Base-by-base conservation (phyloP, 179 eudicot species). In the Camellia oleifera region DNA sequence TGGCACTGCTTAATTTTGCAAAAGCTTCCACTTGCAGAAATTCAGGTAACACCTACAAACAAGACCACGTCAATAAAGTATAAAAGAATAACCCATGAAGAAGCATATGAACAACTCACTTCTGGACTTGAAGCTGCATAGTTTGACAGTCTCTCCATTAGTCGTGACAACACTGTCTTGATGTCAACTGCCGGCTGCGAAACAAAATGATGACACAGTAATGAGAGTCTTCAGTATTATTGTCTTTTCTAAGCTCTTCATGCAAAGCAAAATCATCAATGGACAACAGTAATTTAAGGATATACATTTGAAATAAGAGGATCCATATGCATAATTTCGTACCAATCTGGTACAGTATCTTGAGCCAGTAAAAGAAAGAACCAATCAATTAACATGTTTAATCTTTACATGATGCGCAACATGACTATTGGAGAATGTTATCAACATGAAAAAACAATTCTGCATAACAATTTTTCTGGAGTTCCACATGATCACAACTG, bases 1-100 rank as follows among this genome's bases (percentile, higher is more conserved):
- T 96, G 80, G 99, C 97, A 86, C 82, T 91, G 88, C 93, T 94
- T 78, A 96, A 84, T 88, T 92, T 96, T 63, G 92, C 78, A 91
- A 96, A 96, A 83, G 99, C 99, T 86, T 96, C 99, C 78, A 94
- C 99, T 90, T 92, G 98, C 81, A 96, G 86, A 78, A 96, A 92
- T 78, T 96, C 99, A 23, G 99, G 97, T 72, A 96, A 89, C 62
- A 94, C 92, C 99, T 96, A 88, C 84, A 88, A 67, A 79, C 9
- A 56, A 76, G 18, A 52, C 44, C 68, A 61, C 58, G 66, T 87
- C 66, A 87, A 69, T 45, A 54, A 61, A 26, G 65, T 52, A 62
- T 0, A 65, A 52, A 48, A 67, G 50, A n/a, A 56, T 72, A 57
- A 45, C 40, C 79, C 60, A 82, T 20, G 32, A 26, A 68, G 71